Percentiles rank a stretch among this genome's conserved stretches.
phyloP scores from a whole-genome alignment of 768 basidiomycete genomes.

The Suillus paluster region DNA sequence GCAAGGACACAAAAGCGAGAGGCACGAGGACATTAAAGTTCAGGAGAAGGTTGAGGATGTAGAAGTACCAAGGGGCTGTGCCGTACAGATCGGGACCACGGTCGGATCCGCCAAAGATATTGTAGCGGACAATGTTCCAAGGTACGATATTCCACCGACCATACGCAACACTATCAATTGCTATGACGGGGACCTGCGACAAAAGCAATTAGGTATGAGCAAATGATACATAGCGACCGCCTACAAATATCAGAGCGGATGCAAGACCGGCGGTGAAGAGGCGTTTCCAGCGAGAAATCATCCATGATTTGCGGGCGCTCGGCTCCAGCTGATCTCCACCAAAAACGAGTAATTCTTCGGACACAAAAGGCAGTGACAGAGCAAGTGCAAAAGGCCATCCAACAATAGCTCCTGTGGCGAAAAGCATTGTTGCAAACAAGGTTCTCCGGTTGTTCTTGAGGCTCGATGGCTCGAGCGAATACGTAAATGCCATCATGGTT shows the following conservation, averaged over 20 bases:
- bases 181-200: slow-evolving; percentile 80
- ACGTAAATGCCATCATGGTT: slow-evolving; percentile 77
- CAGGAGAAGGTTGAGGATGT: slow-evolving; percentile 84
- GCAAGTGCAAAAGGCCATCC: slow-evolving; percentile 98
- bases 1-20: slow-evolving; percentile 81
- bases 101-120: slow-evolving; percentile 79
- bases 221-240: slow-evolving; percentile 20
- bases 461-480: slow-evolving; percentile 62
- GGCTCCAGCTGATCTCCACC: slow-evolving; percentile 67
- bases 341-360: slow-evolving; percentile 86
- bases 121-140: slow-evolving; percentile 94
- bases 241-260: slow-evolving; percentile 67
- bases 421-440: slow-evolving; percentile 65
- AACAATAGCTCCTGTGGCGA: slow-evolving; percentile 83
- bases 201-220: background rate
- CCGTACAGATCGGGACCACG: slow-evolving; percentile 95
- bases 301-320: slow-evolving; percentile 54
- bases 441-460: slow-evolving; percentile 57
- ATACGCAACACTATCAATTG: slow-evolving; percentile 86
- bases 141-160: slow-evolving; percentile 79
- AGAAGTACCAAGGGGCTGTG: slow-evolving; percentile 85
- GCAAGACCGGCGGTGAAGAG: slow-evolving; percentile 55
- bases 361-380: slow-evolving; percentile 84
- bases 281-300: slow-evolving; percentile 61
- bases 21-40: slow-evolving; percentile 92